These are phyloP conservation scores for Boechera stricta DNA, from an alignment of 345 rosid species.

Conservation along the genomic window DNA sequence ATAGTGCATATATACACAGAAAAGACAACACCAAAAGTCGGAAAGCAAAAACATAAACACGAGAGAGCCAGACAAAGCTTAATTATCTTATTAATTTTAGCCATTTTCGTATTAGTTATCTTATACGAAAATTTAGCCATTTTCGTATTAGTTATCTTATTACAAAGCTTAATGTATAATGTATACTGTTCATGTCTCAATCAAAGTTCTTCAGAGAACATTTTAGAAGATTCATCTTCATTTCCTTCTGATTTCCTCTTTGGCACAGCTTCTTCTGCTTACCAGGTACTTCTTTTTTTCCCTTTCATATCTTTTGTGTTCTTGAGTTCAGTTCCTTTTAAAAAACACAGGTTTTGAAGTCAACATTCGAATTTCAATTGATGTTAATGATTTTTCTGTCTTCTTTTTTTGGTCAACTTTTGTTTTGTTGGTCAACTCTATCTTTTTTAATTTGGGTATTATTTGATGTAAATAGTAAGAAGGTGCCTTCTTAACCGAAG, in stretches of 20 bases:
- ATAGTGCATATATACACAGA: neutral
- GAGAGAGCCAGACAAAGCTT: conserved; percentile 1
- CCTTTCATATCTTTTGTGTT: neutral
- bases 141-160: conserved; percentile 13
- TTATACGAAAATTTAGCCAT: neutral
- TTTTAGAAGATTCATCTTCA: conserved; percentile 18
- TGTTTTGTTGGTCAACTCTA: too few relatives aligned
- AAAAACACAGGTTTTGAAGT: too few relatives aligned
- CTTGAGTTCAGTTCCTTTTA: too few relatives aligned
- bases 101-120: conserved; percentile 11
- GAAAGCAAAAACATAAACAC: conserved; percentile 7
- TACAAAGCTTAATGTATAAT: conserved; percentile 14
- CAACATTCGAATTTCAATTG: too few relatives aligned
- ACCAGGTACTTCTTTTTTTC: conserved; percentile 54
- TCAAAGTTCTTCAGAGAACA: conserved; percentile 6
- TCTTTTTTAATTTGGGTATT: neutral
- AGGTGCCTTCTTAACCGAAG: conserved; percentile 61
- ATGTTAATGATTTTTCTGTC: too few relatives aligned
- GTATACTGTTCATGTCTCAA: neutral
- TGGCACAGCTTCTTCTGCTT: conserved; percentile 84
- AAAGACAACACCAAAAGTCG: conserved; percentile 2
- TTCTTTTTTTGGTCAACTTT: too few relatives aligned
- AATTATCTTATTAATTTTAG: neutral
- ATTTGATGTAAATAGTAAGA: conserved; percentile 48
- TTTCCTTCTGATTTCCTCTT: conserved; percentile 66